Base-by-base conservation (phyloP, 768 basidiomycete species). In the Russula compacta region DNA sequence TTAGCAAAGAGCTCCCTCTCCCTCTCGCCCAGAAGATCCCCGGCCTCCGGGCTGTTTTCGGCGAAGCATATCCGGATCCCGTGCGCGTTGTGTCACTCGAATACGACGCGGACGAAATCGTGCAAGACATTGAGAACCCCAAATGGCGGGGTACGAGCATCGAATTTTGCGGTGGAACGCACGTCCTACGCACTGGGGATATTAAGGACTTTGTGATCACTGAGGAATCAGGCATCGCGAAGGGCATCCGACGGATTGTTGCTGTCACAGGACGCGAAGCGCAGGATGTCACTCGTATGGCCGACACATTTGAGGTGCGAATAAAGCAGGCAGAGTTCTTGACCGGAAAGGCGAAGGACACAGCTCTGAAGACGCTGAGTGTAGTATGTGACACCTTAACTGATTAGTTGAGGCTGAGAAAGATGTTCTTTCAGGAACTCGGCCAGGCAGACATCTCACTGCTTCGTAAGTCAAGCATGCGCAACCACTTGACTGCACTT, bases 151-250 rank as follows among this genome's bases (percentile, higher is more conserved):
- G 74, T 33, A 97, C 95, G 11, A 94, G 90, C 72, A 83, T 97
- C 64, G 97, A 99, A 74, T 95, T 99, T 71, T 99, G 97, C 71
- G 97, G 97, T 73, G 97, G 97, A 73, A 99, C 97, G 84, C 97
- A 99, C 71, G 97, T 99, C 57, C 82, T 84, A n/a, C 90, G 86
- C 74, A 99, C 97, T 0, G 92, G 95, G 17, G 92, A 95, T 68
- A 98, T 99, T 80, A 95, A 95, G 74, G 88, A 92, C 70, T 89
- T 99, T 71, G 86, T 95, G 33, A 89, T 99, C 63, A 87, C 83
- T 6, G 97, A 98, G 69, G 97, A 98, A 73, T 90, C 90, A 4
- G 95, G 95, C 38, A 98, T 98, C 68, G 97, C 97, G 7, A 98
- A 98, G 77, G 97, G 97, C 43, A 95, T 98, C 65, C 87, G 97